These are phyloP conservation scores for Zarea fungicola DNA, from an alignment of 2,329 filamentous ascomycete species.

Conservation along the genomic window DNA sequence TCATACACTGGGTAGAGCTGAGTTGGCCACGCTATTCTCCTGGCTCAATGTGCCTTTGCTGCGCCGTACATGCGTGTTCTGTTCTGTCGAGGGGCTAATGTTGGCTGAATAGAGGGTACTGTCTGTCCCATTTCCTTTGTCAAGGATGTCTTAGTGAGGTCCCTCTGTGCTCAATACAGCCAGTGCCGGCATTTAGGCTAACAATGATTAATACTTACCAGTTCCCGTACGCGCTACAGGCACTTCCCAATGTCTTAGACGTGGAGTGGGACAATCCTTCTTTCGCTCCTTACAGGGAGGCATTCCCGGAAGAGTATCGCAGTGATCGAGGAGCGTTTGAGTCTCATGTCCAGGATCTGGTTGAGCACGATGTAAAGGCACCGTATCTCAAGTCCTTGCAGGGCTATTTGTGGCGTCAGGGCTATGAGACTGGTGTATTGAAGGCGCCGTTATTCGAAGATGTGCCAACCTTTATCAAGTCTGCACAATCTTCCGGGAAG, in stretches of 20 bases:
- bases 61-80: too few species aligned
- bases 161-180: slow-evolving; percentile 18
- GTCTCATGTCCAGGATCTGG: slow-evolving; percentile 65
- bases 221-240: slow-evolving; percentile 72
- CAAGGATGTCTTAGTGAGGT: slow-evolving; percentile 73
- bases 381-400: slow-evolving; percentile 75
- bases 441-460: slow-evolving; percentile 70
- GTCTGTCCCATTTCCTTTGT: slow-evolving; percentile 81
- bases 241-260: slow-evolving; percentile 58
- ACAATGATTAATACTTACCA: slow-evolving; percentile 27
- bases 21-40: slow-evolving; percentile 6
- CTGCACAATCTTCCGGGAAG: slow-evolving; percentile 52
- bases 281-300: slow-evolving; percentile 63
- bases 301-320: slow-evolving; percentile 63
- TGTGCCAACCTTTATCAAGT: slow-evolving; percentile 57
- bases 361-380: slow-evolving; percentile 66
- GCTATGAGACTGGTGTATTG: slow-evolving; percentile 65
- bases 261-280: slow-evolving; percentile 60
- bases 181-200: too few species aligned
- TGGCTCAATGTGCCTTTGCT: too few species aligned
- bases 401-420: slow-evolving; percentile 71
- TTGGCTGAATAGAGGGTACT: slow-evolving; percentile 61
- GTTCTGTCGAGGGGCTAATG: neutral
- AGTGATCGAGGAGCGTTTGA: slow-evolving; percentile 54
- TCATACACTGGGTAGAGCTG: neutral